Evolutionary conservation across 228 moss, liverwort and hornwort species (phyloP).

Genomic region (Sphagnum magellanicum): DNA sequence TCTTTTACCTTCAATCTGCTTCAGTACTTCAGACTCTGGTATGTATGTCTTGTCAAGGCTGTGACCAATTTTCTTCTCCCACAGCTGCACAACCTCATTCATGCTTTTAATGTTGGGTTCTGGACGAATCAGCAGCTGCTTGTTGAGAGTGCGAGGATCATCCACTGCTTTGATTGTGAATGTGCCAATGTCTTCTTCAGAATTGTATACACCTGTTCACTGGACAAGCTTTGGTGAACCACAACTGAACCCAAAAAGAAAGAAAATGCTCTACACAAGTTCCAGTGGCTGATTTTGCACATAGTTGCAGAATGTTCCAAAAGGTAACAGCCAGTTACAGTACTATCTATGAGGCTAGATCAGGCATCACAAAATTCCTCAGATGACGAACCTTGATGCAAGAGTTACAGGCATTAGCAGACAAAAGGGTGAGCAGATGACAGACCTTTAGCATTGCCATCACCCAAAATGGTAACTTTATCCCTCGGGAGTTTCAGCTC

Average conservation of each 20-base stretch:
- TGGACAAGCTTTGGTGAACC: background rate
- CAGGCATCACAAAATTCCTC: background rate
- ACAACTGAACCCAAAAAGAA: background rate
- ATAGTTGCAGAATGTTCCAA: too few relatives aligned
- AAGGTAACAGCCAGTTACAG: background rate
- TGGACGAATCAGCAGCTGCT: slow-evolving; percentile 15
- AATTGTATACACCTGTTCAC: background rate
- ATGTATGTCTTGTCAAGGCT: slow-evolving; percentile 20
- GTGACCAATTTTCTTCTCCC: slow-evolving; percentile 28
- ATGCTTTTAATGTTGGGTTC: slow-evolving; percentile 12
- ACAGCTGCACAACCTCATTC: slow-evolving; percentile 20
- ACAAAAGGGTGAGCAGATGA: too few relatives aligned
- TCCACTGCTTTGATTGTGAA: slow-evolving; percentile 19
- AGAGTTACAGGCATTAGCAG: too few relatives aligned
- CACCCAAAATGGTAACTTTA: slow-evolving; percentile 20
- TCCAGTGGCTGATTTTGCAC: background rate
- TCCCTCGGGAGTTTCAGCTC: slow-evolving; percentile 19
- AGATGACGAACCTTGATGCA: background rate
- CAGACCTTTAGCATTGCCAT: slow-evolving; percentile 30
- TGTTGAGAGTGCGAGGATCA: slow-evolving; percentile 31
- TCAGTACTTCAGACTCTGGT: slow-evolving; percentile 12
- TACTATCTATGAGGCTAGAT: background rate
- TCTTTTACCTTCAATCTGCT: slow-evolving; percentile 16
- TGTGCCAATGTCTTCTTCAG: slow-evolving; percentile 21
- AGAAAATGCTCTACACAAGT: background rate